Evolutionary conservation across 129 eudicot species (phyloP).

Genomic region (Calendula officinalis): DNA sequence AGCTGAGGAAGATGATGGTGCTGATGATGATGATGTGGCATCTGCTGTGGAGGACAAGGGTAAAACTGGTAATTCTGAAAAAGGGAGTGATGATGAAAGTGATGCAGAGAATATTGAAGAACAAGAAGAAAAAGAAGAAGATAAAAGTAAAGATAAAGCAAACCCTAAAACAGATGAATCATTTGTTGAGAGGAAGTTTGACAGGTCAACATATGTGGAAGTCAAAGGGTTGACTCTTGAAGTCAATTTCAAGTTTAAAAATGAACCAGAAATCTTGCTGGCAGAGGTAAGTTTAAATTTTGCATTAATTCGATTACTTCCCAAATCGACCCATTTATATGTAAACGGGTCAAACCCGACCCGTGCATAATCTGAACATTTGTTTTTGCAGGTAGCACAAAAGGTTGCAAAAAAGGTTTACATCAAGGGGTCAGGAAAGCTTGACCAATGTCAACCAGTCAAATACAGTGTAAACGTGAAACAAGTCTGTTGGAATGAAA

Average conservation of each 20-base stretch:
- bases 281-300: conserved; percentile 52
- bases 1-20: conserved; percentile 27
- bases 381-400: conserved; percentile 55
- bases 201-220: conserved; percentile 42
- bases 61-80: conserved; percentile 24
- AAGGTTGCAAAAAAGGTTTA: conserved; percentile 74
- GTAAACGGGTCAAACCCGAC: background rate
- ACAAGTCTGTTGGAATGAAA: conserved; percentile 62
- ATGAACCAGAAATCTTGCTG: conserved; percentile 77
- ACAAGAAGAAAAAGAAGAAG: conserved; percentile 15
- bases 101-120: conserved; percentile 34
- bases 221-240: conserved; percentile 46
- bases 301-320: background rate
- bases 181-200: conserved; percentile 34
- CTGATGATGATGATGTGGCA: no score
- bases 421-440: conserved; percentile 65
- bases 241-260: conserved; percentile 59
- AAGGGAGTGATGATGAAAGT: conserved; percentile 32
- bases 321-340: background rate
- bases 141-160: conserved; percentile 25
- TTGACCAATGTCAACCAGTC: conserved; percentile 65
- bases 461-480: conserved; percentile 60
- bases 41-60: conserved; percentile 12
- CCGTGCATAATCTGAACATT: background rate
- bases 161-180: conserved; percentile 21